Percentiles rank a stretch among this genome's conserved stretches.
Conservation (phyloP, 768 basidiomycete species). For the Suillus subaureus region DNA sequence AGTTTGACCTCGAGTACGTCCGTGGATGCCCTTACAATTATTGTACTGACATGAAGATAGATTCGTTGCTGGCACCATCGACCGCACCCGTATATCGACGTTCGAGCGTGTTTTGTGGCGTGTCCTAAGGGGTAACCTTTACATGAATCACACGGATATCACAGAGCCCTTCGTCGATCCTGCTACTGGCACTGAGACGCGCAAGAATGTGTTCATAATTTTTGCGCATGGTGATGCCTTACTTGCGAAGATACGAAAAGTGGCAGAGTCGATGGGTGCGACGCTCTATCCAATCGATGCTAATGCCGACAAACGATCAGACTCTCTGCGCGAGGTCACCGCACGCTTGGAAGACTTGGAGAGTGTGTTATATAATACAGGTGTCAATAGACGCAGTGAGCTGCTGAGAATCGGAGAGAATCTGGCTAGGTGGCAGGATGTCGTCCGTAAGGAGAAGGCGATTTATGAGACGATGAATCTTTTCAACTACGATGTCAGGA, state of each 20-base stretch:
- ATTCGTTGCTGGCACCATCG: constrained; percentile 96
- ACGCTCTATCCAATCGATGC: constrained; percentile 96
- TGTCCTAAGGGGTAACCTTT: constrained; percentile 94
- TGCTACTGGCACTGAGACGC: constrained; percentile 75
- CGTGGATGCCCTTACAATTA: background rate
- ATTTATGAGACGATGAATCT: constrained; percentile 96
- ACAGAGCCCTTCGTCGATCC: constrained; percentile 91
- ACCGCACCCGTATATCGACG: constrained; percentile 86
- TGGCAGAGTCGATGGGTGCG: constrained; percentile 98
- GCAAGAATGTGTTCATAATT: constrained; percentile 99
- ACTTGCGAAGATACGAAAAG: constrained; percentile 95
- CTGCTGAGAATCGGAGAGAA: constrained; percentile 83
- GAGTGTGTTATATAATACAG: constrained; percentile 87
- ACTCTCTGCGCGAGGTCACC: constrained; percentile 87
- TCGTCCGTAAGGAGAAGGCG: constrained; percentile 93
- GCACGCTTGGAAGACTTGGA: constrained; percentile 90
- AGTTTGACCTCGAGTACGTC: constrained; percentile 88
- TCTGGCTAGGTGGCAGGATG: constrained; percentile 89
- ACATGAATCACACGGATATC: constrained; percentile 99
- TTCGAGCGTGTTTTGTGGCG: constrained; percentile 99
- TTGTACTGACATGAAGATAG: constrained; percentile 37
- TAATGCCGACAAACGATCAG: constrained; percentile 89
- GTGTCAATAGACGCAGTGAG: constrained; percentile 77
- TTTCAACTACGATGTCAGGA: constrained; percentile 90
- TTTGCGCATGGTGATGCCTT: constrained; percentile 95